Base-by-base conservation (phyloP, 345 rosid species). In the Salix koriyanagi region DNA sequence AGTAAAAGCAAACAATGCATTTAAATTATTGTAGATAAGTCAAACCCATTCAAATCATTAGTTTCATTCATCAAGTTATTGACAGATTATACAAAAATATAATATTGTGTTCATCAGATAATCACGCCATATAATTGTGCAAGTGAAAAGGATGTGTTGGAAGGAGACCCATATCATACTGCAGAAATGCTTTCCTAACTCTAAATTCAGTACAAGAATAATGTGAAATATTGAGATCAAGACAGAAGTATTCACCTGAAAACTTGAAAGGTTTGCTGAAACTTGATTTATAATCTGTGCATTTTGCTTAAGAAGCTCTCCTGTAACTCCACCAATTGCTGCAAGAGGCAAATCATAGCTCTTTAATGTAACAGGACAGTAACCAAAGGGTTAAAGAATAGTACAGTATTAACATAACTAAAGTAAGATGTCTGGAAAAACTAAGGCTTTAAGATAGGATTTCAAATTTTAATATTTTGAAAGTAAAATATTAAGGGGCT, bases 241-340 rank as follows among this genome's bases (percentile, higher is more conserved):
- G 69, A 9, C 6, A 58, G 1, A 73, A 30, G 69, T 73, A 32
- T 36, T 74, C 44, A 79, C 98, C 86, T 80, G 79, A 68, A 78
- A 82, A 39, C 84, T 44, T 66, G 85, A 75, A 67, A 90, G 73
- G 85, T 94, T 94, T 56, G 84, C 79, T 71, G 85, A 81, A 74
- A 94, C 90, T 76, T 85, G 89, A 65, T 41, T 71, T 16, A 92
- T 77, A 60, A 80, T 78, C 66, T 83, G 86, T 39, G 77, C 75
- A 83, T 94, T 94, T 80, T 88, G 87, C 84, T 87, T 80, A 44
- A 90, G 89, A 85, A 92, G 90, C 80, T 86, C 89, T 18, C 85
- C 85, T 4, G 83, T 73, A 36, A 75, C 65, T 67, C 92, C 94
- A 36, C 84, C 89, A 79, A 91, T 82, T 37, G 78, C 91, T 91